These are phyloP conservation scores for Brassica juncea DNA, from an alignment of 345 rosid species.

Conservation along the genomic window DNA sequence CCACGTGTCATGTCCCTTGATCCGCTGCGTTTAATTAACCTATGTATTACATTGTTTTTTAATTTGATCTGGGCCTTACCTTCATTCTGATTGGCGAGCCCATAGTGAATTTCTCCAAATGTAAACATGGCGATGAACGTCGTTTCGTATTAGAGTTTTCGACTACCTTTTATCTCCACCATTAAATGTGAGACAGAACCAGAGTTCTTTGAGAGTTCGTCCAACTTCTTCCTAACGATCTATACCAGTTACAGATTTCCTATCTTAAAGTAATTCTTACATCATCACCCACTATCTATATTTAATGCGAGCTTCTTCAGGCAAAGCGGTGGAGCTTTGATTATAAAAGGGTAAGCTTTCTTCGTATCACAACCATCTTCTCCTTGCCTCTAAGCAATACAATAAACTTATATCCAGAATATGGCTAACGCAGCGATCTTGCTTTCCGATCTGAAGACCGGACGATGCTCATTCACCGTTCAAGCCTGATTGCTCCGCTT, in stretches of 20 bases:
- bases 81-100: neutral
- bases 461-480: too few species aligned
- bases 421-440: too few species aligned
- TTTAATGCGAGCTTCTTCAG: neutral
- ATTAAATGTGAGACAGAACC: neutral
- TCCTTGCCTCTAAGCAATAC: too few species aligned
- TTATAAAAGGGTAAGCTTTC: neutral
- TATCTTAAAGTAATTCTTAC: neutral
- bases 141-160: neutral
- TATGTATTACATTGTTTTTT: neutral
- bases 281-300: neutral
- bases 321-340: neutral
- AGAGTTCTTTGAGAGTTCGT: neutral
- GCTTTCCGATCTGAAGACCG: too few species aligned
- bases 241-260: neutral
- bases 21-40: neutral
- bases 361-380: neutral
- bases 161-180: neutral
- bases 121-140: neutral
- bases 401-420: too few species aligned
- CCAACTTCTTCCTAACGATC: neutral
- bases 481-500: too few species aligned
- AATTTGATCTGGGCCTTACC: neutral
- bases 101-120: neutral
- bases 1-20: neutral